Percentiles rank a stretch among this genome's conserved stretches.
Evolutionary conservation across 768 basidiomycete genomes (phyloP).

Genomic region (Mycena vitilis): DNA sequence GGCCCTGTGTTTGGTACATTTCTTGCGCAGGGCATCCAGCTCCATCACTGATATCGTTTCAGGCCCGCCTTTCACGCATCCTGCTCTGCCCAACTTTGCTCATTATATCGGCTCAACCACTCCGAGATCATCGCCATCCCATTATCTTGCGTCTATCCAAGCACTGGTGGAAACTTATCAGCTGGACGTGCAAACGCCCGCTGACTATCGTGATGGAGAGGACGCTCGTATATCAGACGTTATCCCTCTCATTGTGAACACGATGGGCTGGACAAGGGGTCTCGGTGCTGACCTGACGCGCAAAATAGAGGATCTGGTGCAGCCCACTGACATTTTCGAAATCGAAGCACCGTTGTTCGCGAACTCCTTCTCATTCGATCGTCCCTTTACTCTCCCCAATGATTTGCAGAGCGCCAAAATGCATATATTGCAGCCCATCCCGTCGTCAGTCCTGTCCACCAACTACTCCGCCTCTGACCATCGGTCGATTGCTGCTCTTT

Average conservation of each 20-base stretch:
- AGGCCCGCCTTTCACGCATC: constrained; percentile 94
- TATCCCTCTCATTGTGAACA: constrained; percentile 92
- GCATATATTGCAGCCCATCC: constrained; percentile 60
- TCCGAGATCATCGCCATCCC: constrained; percentile 79
- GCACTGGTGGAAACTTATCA: constrained; percentile 75
- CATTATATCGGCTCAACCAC: constrained; percentile 88
- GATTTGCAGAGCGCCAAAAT: constrained; percentile 38
- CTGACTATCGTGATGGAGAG: constrained; percentile 39
- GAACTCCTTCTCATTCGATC: constrained; percentile 32
- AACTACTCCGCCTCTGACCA: constrained; percentile 72
- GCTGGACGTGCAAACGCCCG: constrained; percentile 69
- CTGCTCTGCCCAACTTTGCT: constrained; percentile 72
- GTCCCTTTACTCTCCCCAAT: constrained; percentile 1
- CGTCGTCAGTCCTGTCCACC: constrained; percentile 55
- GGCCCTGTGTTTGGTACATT: constrained; percentile 74
- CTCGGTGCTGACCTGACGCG: constrained; percentile 84
- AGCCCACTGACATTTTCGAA: constrained; percentile 71
- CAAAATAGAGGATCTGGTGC: constrained; percentile 74
- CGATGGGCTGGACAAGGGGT: constrained; percentile 97
- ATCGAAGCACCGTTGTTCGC: constrained; percentile 50
- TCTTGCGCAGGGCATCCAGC: not conserved
- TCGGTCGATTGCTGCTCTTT: constrained; percentile 75
- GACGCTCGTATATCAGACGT: constrained; percentile 60
- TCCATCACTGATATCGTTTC: constrained; percentile 8
- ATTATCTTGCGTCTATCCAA: constrained; percentile 78